A percentile compares a stretch with the other conserved stretches of the same genome.
Conservation (phyloP, 768 basidiomycete genomes). For the Tephrocybe rancida region DNA sequence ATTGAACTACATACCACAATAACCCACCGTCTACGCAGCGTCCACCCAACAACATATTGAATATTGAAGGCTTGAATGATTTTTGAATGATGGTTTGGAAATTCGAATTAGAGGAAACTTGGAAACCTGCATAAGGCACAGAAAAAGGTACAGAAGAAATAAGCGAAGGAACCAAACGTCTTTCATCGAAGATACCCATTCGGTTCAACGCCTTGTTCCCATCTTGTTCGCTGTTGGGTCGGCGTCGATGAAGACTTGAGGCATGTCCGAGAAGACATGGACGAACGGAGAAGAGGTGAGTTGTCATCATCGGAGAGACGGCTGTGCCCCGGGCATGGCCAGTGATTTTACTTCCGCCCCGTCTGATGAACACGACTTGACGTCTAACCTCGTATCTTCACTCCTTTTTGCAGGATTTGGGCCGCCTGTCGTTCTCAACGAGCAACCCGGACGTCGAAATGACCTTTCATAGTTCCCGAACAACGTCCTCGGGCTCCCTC, state of each 20-base stretch:
- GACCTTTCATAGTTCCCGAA: slow-evolving; percentile 22
- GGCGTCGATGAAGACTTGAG: slow-evolving; percentile 4
- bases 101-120: too few species aligned
- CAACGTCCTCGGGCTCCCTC: slow-evolving; percentile 25
- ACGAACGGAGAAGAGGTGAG: slow-evolving; percentile 17
- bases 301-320: slow-evolving; percentile 12
- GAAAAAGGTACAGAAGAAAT: slow-evolving; percentile 16
- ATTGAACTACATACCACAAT: too few species aligned
- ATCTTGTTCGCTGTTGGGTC: neutral
- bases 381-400: slow-evolving; percentile 15
- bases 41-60: too few species aligned
- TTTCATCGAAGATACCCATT: slow-evolving; percentile 12
- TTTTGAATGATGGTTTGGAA: too few species aligned
- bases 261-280: slow-evolving; percentile 8
- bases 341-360: slow-evolving; percentile 18
- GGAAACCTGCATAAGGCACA: neutral
- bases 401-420: slow-evolving; percentile 11
- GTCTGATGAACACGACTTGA: slow-evolving; percentile 19
- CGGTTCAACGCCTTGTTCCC: neutral
- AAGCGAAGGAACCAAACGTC: slow-evolving; percentile 16
- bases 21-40: too few species aligned
- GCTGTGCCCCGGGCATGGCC: slow-evolving; percentile 17
- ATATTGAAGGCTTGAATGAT: too few species aligned
- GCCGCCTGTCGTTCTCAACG: slow-evolving; percentile 21
- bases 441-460: slow-evolving; percentile 17